Conservation (phyloP, 306 rosid species). For the Luffa acutangula region DNA sequence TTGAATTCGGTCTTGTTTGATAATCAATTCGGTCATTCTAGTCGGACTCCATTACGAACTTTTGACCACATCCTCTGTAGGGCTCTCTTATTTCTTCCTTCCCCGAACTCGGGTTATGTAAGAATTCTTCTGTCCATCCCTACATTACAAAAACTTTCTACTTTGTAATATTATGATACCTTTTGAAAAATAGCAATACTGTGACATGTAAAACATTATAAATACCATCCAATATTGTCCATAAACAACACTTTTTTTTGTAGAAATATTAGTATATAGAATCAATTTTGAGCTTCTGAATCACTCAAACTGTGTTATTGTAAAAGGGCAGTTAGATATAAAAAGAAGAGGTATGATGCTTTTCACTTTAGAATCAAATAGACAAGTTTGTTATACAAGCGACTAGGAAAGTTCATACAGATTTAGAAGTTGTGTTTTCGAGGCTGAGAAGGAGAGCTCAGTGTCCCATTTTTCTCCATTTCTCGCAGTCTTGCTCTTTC, state of each 20-base stretch:
- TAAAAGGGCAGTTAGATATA: neutral
- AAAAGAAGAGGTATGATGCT: neutral
- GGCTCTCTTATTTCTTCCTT: neutral
- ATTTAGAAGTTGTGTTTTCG: conserved; percentile 6
- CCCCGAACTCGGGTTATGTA: neutral
- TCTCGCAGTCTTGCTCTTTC: conserved; percentile 81
- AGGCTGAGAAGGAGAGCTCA: conserved; percentile 29
- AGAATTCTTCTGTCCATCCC: neutral
- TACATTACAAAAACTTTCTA: neutral
- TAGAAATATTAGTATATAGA: neutral
- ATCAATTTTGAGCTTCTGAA: neutral
- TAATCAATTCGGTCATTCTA: too few species aligned
- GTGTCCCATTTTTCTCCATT: conserved; percentile 74
- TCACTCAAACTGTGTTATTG: neutral
- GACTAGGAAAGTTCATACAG: neutral
- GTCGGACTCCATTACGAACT: neutral
- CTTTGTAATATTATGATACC: neutral
- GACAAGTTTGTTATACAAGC: neutral
- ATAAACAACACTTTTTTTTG: neutral
- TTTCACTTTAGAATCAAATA: neutral
- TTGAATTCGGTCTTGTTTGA: too few species aligned
- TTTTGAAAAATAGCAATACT: neutral
- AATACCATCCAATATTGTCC: neutral
- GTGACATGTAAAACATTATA: neutral
- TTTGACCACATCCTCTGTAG: too few species aligned